Conservation (phyloP, 805 yeast species). For the Zygoascus flipseniorum region DNA sequence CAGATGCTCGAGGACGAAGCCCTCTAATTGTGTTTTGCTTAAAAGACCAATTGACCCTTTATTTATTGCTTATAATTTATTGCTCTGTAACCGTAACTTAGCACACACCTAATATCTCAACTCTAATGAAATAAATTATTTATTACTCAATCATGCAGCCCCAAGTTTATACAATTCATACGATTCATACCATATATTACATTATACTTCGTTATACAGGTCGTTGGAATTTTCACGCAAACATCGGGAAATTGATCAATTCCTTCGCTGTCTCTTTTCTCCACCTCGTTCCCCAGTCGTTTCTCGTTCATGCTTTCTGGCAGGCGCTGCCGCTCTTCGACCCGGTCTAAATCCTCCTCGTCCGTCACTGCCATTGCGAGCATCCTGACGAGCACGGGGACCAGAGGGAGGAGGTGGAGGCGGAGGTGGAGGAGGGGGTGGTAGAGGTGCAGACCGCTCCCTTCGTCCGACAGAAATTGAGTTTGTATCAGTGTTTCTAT, state of each 20-base stretch:
- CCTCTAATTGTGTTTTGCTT: neutral
- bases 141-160: neutral
- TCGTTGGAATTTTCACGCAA: neutral
- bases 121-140: neutral
- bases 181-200: neutral
- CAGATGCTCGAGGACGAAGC: neutral
- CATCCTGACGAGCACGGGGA: neutral
- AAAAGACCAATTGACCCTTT: neutral
- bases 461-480: neutral
- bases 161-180: neutral
- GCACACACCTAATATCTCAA: neutral
- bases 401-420: constrained; percentile 2
- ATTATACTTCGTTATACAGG: neutral
- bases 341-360: neutral
- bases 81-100: neutral
- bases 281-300: neutral
- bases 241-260: neutral
- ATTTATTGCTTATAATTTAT: neutral
- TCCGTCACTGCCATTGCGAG: neutral
- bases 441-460: neutral
- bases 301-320: neutral
- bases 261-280: neutral
- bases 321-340: neutral
- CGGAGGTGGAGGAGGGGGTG: neutral
- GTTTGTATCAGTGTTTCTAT: neutral